A percentile compares a stretch with the other conserved stretches of the same genome.
Conservation (phyloP, 73 alveolate species). For the Blepharisma stoltei region DNA sequence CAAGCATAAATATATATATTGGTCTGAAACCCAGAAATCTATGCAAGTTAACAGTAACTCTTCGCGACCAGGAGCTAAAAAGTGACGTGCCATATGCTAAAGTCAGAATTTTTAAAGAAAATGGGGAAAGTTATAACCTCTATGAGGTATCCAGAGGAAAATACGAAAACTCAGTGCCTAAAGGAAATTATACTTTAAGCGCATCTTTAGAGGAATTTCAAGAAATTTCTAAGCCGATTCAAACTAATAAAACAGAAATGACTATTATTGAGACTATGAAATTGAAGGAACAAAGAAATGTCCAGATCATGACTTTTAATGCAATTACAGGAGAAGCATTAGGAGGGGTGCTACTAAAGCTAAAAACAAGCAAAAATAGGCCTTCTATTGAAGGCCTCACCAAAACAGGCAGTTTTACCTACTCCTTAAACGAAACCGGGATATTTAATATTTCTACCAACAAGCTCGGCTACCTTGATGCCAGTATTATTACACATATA, state of each 20-base stretch:
- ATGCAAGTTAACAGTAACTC: neutral
- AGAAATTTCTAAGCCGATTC: constrained; percentile 5
- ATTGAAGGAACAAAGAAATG: neutral
- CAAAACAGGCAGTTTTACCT: neutral
- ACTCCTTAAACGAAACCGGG: constrained; percentile 10
- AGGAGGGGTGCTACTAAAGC: neutral
- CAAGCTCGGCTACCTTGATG: neutral
- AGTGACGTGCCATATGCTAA: neutral
- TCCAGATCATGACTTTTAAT: neutral
- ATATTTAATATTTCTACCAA: neutral
- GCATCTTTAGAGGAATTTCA: neutral
- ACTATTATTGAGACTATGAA: neutral
- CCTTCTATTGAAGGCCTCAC: constrained; percentile 9
- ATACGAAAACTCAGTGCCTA: constrained; percentile 13
- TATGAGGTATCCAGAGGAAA: neutral
- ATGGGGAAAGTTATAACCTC: neutral
- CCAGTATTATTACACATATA: neutral
- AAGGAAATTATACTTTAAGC: neutral
- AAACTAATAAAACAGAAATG: constrained; percentile 7
- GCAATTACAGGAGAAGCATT: neutral
- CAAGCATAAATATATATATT: constrained; percentile 6
- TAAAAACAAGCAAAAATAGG: neutral
- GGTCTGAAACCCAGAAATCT: neutral
- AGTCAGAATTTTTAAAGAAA: neutral
- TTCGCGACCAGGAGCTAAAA: neutral